These are phyloP conservation scores for Moesziomyces globuligerus DNA, from an alignment of 1,284 basidiomycete genomes.

Conservation along the genomic window DNA sequence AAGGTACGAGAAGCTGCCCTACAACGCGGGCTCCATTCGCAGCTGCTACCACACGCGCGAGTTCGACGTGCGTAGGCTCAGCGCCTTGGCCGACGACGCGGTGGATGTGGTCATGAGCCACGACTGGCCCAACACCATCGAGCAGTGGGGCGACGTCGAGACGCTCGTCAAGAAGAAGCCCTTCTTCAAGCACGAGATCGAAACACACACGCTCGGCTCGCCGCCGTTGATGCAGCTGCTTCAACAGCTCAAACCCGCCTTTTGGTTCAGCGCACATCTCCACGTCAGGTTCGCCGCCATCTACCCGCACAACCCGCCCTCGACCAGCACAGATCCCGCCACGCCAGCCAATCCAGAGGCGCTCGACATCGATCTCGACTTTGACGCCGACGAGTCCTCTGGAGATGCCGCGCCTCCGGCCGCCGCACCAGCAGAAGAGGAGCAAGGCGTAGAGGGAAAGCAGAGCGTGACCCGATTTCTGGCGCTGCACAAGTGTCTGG, in stretches of 20 bases:
- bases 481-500: constrained; percentile 91
- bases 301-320: constrained; percentile 14
- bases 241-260: constrained; percentile 78
- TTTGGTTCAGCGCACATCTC: constrained; percentile 96
- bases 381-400: constrained; percentile 22
- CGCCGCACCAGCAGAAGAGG: neutral
- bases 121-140: constrained; percentile 93
- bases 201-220: constrained; percentile 80
- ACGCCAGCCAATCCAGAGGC: constrained; percentile 46
- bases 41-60: constrained; percentile 92
- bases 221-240: constrained; percentile 87
- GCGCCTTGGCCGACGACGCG: constrained; percentile 73
- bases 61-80: constrained; percentile 82
- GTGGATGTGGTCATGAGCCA: constrained; percentile 87
- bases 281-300: constrained; percentile 76
- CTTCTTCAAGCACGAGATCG: constrained; percentile 79
- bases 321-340: neutral
- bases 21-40: constrained; percentile 76
- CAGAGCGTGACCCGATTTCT: constrained; percentile 77
- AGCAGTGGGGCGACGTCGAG: constrained; percentile 79
- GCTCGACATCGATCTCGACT: constrained; percentile 42
- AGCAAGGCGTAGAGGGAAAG: neutral
- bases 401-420: neutral
- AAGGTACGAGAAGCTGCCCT: constrained; percentile 74
- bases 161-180: constrained; percentile 80